A percentile compares a stretch with the other conserved stretches of the same genome.
Evolutionary conservation across 1,139 yeast genomes (phyloP).

Genomic region (Suhomyces anneliseae): DNA sequence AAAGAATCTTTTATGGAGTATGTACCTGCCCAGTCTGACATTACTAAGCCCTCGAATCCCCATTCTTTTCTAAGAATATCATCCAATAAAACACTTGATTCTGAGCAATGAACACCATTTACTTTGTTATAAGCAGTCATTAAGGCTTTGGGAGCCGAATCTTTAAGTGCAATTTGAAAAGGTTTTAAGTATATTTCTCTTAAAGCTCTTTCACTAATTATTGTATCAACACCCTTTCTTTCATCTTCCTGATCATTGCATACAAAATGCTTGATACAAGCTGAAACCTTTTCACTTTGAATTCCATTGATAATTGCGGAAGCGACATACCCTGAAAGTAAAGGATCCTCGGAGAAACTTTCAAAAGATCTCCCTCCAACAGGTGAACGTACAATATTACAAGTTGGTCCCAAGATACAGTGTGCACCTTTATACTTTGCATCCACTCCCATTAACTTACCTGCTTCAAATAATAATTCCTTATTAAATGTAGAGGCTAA

Average conservation of each 20-base stretch:
- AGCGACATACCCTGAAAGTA: conserved; percentile 53
- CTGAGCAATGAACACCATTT: conserved; percentile 57
- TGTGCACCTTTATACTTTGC: conserved; percentile 51
- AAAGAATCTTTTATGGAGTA: conserved; percentile 48
- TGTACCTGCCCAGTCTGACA: conserved; percentile 69
- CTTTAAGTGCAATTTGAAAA: conserved; percentile 57
- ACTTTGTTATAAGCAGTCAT: conserved; percentile 64
- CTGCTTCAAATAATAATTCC: conserved; percentile 42
- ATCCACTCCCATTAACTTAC: conserved; percentile 49
- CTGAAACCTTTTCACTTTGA: conserved; percentile 52
- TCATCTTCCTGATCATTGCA: conserved; percentile 63
- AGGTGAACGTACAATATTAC: conserved; percentile 58
- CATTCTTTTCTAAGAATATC: conserved; percentile 55
- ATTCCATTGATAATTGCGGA: conserved; percentile 53
- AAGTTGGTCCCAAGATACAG: conserved; percentile 55
- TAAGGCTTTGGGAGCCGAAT: conserved; percentile 49
- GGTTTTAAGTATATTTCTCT: conserved; percentile 63
- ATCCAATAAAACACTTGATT: conserved; percentile 40
- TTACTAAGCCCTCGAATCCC: conserved; percentile 54
- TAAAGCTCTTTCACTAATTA: conserved; percentile 56
- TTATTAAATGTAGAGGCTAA: conserved; percentile 24
- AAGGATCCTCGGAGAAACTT: conserved; percentile 63
- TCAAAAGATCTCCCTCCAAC: conserved; percentile 68
- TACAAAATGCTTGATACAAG: conserved; percentile 60
- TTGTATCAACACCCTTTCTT: conserved; percentile 47